Evolutionary conservation across 2,329 filamentous ascomycete species (phyloP), one percentile per base, ranked within the genome.

Genomic region (Onygena corvina): DNA sequence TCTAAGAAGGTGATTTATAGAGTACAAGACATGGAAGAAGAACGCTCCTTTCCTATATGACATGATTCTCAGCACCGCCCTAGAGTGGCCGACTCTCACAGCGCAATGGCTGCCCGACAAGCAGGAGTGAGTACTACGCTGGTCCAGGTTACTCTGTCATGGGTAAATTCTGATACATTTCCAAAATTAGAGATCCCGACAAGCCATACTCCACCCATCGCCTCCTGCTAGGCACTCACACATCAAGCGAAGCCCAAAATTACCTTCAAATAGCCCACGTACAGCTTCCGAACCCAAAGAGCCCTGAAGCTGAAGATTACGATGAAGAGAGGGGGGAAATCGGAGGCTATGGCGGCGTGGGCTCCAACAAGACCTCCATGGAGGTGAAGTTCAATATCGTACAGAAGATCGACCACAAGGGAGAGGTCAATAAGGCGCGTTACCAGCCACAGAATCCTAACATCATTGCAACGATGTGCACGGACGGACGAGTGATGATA

Each of bases 11-110:
- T n/a, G 12, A 18, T 30, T 34, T 23, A 9, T 59, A 88, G 92
- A 98, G 67, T 98, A 98, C 78, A 98, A 98, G 68, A 95, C 90
- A 57, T 98, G 92, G 92, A 98, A 98, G 76, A 98, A 98, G 75
- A 98, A 98, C 70, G 87, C 86, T 56, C 89, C 92, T 2, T 96
- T 96, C 64, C 83, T 98, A 59, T 98, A 98, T 67, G 92, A 98
- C 66, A 86, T 95, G 80, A 92, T 98, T 57, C 76, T 96, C 55
- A 89, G 88, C 60, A 94, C 87, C 56, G 93, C 93, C 34, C 74
- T 98, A 51, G 89, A 94, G 63, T 98, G 92, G 92, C 92, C 92
- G 11, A 95, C 92, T 2, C 78, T 98, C 54, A 96, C 92, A 21
- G 89, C 89, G 1, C 92, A 98, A 72, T 98, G 93, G 93, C 84